Conservation (phyloP, 2,329 filamentous ascomycete species). For the Calycina marina region DNA sequence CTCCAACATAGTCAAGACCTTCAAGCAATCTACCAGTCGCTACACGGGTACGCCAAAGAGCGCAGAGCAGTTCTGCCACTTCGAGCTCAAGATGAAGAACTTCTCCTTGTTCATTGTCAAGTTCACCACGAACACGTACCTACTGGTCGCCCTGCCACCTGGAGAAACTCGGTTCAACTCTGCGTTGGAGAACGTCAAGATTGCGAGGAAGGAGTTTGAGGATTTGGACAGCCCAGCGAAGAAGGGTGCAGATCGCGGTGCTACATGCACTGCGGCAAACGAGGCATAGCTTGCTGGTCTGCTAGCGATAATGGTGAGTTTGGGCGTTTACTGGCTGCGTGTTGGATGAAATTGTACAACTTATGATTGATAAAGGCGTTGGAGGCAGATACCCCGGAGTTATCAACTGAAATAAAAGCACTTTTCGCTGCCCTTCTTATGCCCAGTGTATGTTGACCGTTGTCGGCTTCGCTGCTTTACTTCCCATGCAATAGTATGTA, state of each 20-base stretch:
- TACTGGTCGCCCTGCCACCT: conserved; percentile 81
- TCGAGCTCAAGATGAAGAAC: conserved; percentile 63
- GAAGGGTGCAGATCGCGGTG: conserved; percentile 18
- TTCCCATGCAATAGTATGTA: too few species aligned
- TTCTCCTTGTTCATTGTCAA: conserved; percentile 94
- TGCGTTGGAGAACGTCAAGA: conserved; percentile 77
- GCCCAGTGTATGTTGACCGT: too few species aligned
- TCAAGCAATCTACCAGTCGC: conserved; percentile 72
- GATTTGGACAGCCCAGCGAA: conserved; percentile 40
- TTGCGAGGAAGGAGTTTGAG: conserved; percentile 70
- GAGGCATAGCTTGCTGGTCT: too few species aligned
- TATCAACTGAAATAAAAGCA: too few species aligned
- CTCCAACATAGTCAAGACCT: conserved; percentile 95
- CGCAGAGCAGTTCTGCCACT: conserved; percentile 65
- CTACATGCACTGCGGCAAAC: too few species aligned
- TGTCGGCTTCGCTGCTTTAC: too few species aligned
- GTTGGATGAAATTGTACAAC: too few species aligned
- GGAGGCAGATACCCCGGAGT: too few species aligned
- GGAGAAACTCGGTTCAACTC: conserved; percentile 86
- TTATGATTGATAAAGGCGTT: too few species aligned
- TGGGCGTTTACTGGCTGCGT: too few species aligned
- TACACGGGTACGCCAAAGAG: conserved; percentile 71
- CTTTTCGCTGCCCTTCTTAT: too few species aligned
- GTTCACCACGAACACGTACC: conserved; percentile 94
- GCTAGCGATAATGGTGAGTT: too few species aligned